Base-by-base conservation (phyloP, 23 red algal genomes). In the Gracilariopsis chorda region DNA sequence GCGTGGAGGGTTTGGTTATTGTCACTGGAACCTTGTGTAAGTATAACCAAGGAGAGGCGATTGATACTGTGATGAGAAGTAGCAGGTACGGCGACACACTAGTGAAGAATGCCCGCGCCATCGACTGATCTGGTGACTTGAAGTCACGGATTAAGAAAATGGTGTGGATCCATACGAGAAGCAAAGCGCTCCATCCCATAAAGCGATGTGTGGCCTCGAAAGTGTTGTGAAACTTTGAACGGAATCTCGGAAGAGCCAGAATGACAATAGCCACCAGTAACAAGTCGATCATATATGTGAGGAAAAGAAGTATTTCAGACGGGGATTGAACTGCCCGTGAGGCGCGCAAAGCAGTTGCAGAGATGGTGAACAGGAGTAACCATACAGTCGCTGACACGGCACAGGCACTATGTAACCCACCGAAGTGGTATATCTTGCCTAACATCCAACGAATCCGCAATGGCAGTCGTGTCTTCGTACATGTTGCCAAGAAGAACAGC, bases 171-270 rank as follows among this genome's bases (percentile, higher is more conserved):
- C 72, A 78, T 11, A 78, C 72, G 20, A 78, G 42, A 14, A 53
- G 33, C 24, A 78, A 7, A 21, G 48, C 72, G 42, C 39, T 52
- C 72, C 72, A 78, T 23, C 72, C 72, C 72, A 78, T 24, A 43
- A 78, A 78, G 30, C 72, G 72, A 78, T 78, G 72, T 24, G 72
- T 52, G 25, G 48, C 72, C 19, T 78, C 72, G 72, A 78, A 78
- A 1, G 72, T 52, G 29, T 78, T 78, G 14, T 78, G 72, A 52
- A 78, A 78, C 17, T n/a, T 48, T 8, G 72, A 49, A 1, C 72
- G 72, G 1, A 78, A 51, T 53, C 25, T 52, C 24, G 72, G 72
- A 49, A 78, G 48, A 40, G 72, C 72, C 5, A 78, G 72, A 29
- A 78, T 17, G 3, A 24, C 39, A 21, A 78, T 78, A 40, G 45